Evolutionary conservation across 2,329 filamentous ascomycete genomes (phyloP).

Genomic region (Sphaerostilbella broomeana): DNA sequence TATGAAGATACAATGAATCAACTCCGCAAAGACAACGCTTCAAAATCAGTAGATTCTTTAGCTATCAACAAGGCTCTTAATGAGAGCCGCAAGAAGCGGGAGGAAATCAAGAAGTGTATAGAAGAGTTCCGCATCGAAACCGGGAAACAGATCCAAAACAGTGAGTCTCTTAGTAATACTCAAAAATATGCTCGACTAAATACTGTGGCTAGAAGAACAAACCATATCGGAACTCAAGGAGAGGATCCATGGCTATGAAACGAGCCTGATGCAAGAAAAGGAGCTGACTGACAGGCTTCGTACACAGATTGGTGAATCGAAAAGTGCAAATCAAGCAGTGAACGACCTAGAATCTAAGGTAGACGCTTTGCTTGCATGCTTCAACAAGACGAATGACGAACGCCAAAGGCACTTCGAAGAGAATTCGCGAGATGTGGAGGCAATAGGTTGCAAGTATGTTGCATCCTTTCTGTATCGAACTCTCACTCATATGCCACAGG

Average conservation of each 20-base stretch:
- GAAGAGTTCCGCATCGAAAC: conserved; percentile 21
- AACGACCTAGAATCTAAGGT: conserved; percentile 17
- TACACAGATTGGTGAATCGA: conserved; percentile 14
- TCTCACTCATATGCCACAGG: neutral
- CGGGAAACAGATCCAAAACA: conserved; percentile 18
- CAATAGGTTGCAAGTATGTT: conserved; percentile 19
- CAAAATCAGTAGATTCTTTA: conserved; percentile 17
- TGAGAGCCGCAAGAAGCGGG: conserved; percentile 24
- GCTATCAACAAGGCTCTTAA: conserved; percentile 24
- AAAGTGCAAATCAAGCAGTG: conserved; percentile 11
- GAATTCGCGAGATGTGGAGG: conserved; percentile 3
- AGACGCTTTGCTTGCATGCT: conserved; percentile 15
- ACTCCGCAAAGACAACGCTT: conserved; percentile 27
- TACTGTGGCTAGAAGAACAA: conserved; percentile 18
- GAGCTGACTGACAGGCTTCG: conserved; percentile 9
- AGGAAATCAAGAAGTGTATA: conserved; percentile 27
- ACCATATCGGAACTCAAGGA: conserved; percentile 19
- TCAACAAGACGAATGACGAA: conserved; percentile 5
- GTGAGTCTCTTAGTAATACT: no score
- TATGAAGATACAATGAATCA: conserved; percentile 29
- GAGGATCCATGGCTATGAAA: conserved; percentile 18
- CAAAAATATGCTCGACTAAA: no score
- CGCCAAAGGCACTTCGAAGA: conserved; percentile 3
- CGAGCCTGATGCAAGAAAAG: conserved; percentile 6
- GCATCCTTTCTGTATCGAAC: neutral